Base-by-base conservation (phyloP, 2,329 filamentous ascomycete genomes). In the Ophiosphaerella korrae region DNA sequence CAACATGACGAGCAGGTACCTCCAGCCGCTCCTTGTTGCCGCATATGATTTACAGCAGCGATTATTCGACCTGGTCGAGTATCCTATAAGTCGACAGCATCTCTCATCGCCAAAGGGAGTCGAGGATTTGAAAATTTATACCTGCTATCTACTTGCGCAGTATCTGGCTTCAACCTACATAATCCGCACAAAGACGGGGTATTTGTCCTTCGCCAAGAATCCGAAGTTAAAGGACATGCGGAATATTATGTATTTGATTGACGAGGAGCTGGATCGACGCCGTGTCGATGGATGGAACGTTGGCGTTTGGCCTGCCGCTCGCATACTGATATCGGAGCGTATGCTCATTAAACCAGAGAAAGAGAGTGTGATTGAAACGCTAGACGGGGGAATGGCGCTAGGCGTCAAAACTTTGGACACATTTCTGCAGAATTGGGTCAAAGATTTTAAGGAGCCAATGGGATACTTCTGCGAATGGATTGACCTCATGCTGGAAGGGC, bases 111-210 rank as follows among this genome's bases (percentile, higher is more conserved):
- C 26, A 5, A 26, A 52, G 14, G 50, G 50, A 9, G 38, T 48
- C 3, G 32, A 52, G 14, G 44, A 52, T 37, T 1, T 52, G 12
- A 43, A 52, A 24, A 33, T 35, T 9, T 52, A 24, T 35, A 45
- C 50, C 7, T 52, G 50, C 35, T 52, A 48, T 29, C 21, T 21
- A 16, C 29, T 52, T 18, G 50, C 50, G 7, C 34, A 44, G 40
- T 52, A 33, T 16, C 40, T 52, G 11, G 50, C 40, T 13, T 48
- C n/a, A 11, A 37, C 45, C 7, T 35, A 53, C 34, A 52, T 52
- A 18, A 31, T 50, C 4, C 34, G 32, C 4, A 40, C 35, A 12
- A 44, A 52, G 26, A 24, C 45, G 2, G 26, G 26, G 14, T 52
- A 32, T 24, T 18, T 45, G 9, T 47, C 50, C 3, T 52, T 45